phyloP scores from a whole-genome alignment of 23 red algal species.

The Agarophyton chilense region DNA sequence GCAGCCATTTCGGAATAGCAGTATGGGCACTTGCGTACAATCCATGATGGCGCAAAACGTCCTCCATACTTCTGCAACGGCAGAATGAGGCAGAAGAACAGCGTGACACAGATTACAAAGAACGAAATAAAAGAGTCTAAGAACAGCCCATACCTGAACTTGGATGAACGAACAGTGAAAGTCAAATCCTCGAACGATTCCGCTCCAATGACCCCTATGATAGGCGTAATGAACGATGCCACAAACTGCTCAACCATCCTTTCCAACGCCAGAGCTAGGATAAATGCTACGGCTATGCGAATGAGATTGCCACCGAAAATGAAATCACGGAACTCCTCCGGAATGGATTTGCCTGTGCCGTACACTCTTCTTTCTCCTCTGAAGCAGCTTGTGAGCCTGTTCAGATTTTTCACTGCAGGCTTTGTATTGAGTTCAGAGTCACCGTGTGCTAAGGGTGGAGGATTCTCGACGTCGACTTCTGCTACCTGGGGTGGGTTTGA shows the following conservation, averaged over 20 bases:
- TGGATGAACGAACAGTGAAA: slow-evolving; percentile 27
- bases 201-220: slow-evolving; percentile 40
- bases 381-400: neutral
- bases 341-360: slow-evolving; percentile 27
- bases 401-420: neutral
- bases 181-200: slow-evolving; percentile 6
- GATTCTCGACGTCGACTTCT: neutral
- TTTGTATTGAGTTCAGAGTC: neutral
- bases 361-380: neutral
- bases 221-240: slow-evolving; percentile 42
- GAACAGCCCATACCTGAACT: slow-evolving; percentile 45
- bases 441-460: neutral
- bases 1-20: slow-evolving; percentile 27
- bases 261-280: slow-evolving; percentile 26
- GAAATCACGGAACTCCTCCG: slow-evolving; percentile 41
- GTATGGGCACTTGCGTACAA: slow-evolving; percentile 21
- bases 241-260: slow-evolving; percentile 31
- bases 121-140: slow-evolving; percentile 43
- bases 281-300: slow-evolving; percentile 33
- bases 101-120: neutral
- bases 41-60: slow-evolving; percentile 25
- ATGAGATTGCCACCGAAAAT: slow-evolving; percentile 55
- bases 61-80: slow-evolving; percentile 47
- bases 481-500: neutral
- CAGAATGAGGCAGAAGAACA: slow-evolving; percentile 58